Evolutionary conservation across 1,284 basidiomycete genomes (phyloP).

Genomic region (Ustilago vetiveriae): DNA sequence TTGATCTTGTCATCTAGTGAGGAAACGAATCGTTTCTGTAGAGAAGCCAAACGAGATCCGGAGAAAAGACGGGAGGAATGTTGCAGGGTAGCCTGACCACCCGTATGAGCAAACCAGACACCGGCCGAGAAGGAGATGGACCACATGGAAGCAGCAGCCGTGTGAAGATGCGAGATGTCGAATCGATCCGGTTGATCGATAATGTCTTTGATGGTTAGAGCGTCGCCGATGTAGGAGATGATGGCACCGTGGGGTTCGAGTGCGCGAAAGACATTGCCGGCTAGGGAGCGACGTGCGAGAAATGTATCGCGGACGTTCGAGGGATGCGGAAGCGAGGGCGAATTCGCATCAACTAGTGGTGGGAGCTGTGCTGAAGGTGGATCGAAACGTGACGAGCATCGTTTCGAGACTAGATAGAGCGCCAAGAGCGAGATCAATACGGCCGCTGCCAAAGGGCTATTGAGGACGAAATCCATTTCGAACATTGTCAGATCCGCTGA

Average conservation of each 20-base stretch:
- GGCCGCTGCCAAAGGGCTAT: too few species aligned
- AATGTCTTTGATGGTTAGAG: conserved; percentile 17
- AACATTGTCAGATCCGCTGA: too few species aligned
- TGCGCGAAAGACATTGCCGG: conserved; percentile 8
- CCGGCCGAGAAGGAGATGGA: conserved; percentile 2
- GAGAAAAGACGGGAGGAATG: conserved; percentile 14
- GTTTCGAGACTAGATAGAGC: too few species aligned
- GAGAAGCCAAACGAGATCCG: conserved; percentile 1
- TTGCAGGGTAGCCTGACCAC: conserved; percentile 3
- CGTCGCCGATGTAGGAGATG: conserved; percentile 10
- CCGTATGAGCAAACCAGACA: conserved; percentile 11
- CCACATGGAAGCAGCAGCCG: conserved; percentile 18
- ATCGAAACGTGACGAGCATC: too few species aligned
- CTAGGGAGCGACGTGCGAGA: not conserved
- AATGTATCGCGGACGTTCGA: conserved; percentile 6
- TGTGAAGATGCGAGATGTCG: conserved; percentile 7
- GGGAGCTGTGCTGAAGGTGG: not conserved
- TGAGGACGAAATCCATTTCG: too few species aligned
- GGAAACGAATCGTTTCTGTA: conserved; percentile 14
- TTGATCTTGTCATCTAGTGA: not conserved
- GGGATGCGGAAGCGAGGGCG: not conserved
- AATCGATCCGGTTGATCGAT: conserved; percentile 7
- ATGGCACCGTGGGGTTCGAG: conserved; percentile 2
- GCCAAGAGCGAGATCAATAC: too few species aligned
- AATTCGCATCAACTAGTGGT: conserved; percentile 2